phyloP scores from a whole-genome alignment of 371 early-diverging fungal species.

The Syncephalastrum contaminatum region DNA sequence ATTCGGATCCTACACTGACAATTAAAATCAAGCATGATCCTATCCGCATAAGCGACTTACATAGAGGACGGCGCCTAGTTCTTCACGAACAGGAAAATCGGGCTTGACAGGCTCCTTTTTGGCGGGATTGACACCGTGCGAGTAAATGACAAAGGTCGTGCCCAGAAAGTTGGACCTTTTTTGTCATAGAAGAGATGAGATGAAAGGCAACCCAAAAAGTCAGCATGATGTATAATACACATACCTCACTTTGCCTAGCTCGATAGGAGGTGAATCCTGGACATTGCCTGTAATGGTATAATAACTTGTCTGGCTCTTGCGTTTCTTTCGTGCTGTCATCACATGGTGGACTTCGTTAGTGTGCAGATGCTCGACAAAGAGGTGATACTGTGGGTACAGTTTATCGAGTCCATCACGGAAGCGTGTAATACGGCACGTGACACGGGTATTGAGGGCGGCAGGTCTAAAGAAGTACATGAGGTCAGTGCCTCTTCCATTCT shows the following conservation, averaged over 20 bases:
- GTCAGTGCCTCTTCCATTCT: neutral
- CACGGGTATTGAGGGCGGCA: constrained; percentile 68
- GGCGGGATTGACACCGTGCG: constrained; percentile 62
- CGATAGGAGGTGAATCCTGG: constrained; percentile 16
- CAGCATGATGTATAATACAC: neutral
- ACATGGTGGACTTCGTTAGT: constrained; percentile 47
- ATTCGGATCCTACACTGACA: constrained; percentile 71
- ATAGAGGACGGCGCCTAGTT: constrained; percentile 81
- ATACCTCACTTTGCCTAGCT: constrained; percentile 66
- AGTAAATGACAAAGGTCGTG: constrained; percentile 79
- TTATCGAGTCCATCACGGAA: constrained; percentile 69
- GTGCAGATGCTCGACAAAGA: constrained; percentile 68
- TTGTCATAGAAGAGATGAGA: neutral
- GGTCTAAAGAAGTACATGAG: constrained; percentile 45
- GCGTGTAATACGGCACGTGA: constrained; percentile 77
- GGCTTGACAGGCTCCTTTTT: constrained; percentile 38
- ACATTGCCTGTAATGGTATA: constrained; percentile 65
- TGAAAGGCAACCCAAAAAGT: too few relatives aligned
- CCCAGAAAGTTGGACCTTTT: constrained; percentile 83
- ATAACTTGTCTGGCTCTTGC: constrained; percentile 67
- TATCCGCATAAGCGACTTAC: constrained; percentile 38
- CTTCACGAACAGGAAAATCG: constrained; percentile 57
- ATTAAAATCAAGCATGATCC: constrained; percentile 2
- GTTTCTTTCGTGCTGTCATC: constrained; percentile 70
- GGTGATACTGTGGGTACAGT: constrained; percentile 71